Base-by-base conservation (phyloP, 2,329 filamentous ascomycete genomes). In the Pyrenochaeta sp. region DNA sequence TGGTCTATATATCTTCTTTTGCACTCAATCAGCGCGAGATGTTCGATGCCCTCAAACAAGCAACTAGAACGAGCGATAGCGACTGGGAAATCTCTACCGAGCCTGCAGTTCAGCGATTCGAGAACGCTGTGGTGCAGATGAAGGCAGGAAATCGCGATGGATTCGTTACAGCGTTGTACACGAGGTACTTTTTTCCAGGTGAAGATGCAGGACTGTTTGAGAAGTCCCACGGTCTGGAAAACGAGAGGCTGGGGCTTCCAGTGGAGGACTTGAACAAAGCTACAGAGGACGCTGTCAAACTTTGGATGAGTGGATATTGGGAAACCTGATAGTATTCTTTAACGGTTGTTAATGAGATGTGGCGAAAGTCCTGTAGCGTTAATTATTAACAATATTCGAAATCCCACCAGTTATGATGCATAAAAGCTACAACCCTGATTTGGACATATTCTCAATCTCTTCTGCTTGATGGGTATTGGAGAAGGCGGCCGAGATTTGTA, bases 211-310 rank as follows among this genome's bases (percentile, higher is more conserved):
- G 58, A 1, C 45, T 65, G 13, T 53, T 40, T 22, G 74, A 71
- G 37, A 69, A 68, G 23, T 67, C 63, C 3, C 53, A 55, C 21
- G 50, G 44, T 10, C 49, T 75, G 11, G 71, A 74, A 3, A 88
- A 88, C 49, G 74, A 77, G 10, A 54, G 72, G 4, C 66, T 89
- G n/a, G 81, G 76, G 0, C 66, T 88, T 58, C 77, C 80, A 0
- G 69, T 79, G 48, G 85, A 87, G 64, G 75, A 78, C 29, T 50
- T 87, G 31, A 83, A 88, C 54, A 77, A 80, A 47, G 70, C 72
- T 17, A 88, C 80, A 0, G 75, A 71, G 61, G 34, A 14, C 20
- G 53, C 52, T 3, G 8, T 34, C 10, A 28, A 50, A 9, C 26
- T 54, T 28, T 29, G 13, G 4, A 29, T 51, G 14, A 48, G 27